Conservation (phyloP, 352 stramenopile genomes). For the Phytophthora constricta region DNA sequence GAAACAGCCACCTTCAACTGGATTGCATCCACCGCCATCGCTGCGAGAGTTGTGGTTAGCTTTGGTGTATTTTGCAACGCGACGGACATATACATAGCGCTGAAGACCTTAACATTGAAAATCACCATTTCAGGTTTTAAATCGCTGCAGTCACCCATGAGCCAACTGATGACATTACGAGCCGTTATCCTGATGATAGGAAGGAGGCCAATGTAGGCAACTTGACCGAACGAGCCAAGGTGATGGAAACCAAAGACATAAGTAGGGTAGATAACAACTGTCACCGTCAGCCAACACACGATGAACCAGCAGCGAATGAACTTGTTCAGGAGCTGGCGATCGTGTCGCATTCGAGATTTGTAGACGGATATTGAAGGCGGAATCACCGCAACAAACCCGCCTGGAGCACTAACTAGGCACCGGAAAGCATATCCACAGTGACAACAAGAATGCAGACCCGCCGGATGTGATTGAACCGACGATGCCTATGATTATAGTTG, state of each 20-base stretch:
- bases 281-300: background rate
- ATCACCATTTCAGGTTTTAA: conserved; percentile 9
- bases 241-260: conserved; percentile 2
- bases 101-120: conserved; percentile 11
- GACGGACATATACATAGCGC: conserved; percentile 6
- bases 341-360: background rate
- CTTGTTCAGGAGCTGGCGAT: background rate
- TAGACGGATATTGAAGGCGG: conserved; percentile 4
- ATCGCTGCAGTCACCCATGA: no score
- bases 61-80: conserved; percentile 5
- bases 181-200: background rate
- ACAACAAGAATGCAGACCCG: conserved; percentile 1
- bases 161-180: background rate
- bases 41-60: background rate
- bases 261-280: background rate
- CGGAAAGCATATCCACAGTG: conserved; percentile 2
- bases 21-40: background rate
- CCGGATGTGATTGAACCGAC: background rate
- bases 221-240: background rate
- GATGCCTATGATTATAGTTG: background rate
- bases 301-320: conserved; percentile 10
- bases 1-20: background rate
- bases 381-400: background rate
- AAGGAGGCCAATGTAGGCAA: conserved; percentile 1
- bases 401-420: background rate